Percentiles rank a stretch among this genome's conserved stretches.
These are phyloP conservation scores for Nelumbo lutea DNA, from an alignment of 164 flowering plant genomes.

Conservation along the genomic window DNA sequence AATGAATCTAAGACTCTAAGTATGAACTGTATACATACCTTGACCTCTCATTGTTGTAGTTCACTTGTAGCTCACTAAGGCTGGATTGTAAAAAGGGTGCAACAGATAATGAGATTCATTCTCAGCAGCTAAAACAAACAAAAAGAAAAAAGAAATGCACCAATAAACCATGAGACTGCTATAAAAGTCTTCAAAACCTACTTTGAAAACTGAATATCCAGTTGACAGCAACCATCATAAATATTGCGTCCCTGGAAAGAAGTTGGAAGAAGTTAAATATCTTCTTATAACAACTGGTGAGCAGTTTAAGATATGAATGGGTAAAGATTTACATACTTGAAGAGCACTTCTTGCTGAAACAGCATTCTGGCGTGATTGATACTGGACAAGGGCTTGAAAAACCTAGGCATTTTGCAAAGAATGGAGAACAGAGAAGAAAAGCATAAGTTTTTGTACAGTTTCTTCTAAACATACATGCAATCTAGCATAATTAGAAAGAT, in stretches of 20 bases:
- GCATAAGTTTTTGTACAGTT: neutral
- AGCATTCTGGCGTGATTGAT: constrained; percentile 73
- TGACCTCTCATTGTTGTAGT: constrained; percentile 92
- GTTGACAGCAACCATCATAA: constrained; percentile 98
- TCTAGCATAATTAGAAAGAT: constrained; percentile 4
- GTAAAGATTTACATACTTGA: constrained; percentile 45
- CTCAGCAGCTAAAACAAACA: neutral
- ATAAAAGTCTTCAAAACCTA: constrained; percentile 28
- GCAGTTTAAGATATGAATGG: neutral
- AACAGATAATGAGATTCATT: constrained; percentile 4
- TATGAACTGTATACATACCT: constrained; percentile 42
- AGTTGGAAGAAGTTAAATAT: constrained; percentile 2
- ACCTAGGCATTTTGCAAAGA: constrained; percentile 40
- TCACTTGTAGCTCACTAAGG: constrained; percentile 94
- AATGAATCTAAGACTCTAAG: neutral
- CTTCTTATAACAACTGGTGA: neutral
- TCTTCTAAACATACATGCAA: neutral
- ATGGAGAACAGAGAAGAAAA: neutral
- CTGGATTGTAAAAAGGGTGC: constrained; percentile 33
- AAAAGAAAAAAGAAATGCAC: neutral
- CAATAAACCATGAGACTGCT: neutral
- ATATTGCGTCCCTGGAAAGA: constrained; percentile 83
- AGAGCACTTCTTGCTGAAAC: constrained; percentile 71
- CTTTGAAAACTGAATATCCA: constrained; percentile 97
- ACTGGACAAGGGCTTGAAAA: constrained; percentile 96